Base-by-base conservation (phyloP, 2,329 filamentous ascomycete genomes). In the Mariannaea elegans region DNA sequence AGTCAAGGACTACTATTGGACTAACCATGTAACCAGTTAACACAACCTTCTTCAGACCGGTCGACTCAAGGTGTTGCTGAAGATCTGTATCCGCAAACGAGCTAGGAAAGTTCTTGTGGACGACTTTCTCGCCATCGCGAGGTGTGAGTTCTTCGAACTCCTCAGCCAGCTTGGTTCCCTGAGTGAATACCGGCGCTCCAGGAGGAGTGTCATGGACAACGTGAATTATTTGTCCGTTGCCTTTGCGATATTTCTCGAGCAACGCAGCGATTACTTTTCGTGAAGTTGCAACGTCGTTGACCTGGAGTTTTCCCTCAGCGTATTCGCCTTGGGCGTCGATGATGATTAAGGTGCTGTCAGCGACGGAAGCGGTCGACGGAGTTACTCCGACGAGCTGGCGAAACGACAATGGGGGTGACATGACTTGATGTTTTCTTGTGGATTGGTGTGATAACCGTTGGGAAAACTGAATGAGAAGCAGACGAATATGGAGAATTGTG, bases 321-420 rank as follows among this genome's bases (percentile, higher is more conserved):
- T 88, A 90, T 75, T 91, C 89, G 70, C 90, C 90, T 69, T 91
- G 89, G 1, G 88, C 88, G 71, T 91, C 88, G 69, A 90, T 87
- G 73, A 91, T 90, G 67, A 91, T 75, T 42, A 91, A 80, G 2
- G 83, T 82, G 63, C 83, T 87, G 75, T 90, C 87, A 41, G 74
- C 72, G 1, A 82, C 76, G 0, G 84, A 83, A 7, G 87, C 87
- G 1, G 82, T 84, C 13, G 84, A 86, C 21, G 82, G 81, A 9
- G 78, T 71, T 12, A 82, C 76, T 57, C 87, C 87, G 54, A 90
- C 68, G 57, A 87, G 75, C 31, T 80, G 66, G 58, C 85, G 84
- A 76, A 77, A 76, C 5, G 70, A 72, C 10, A 24, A 14, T 18
- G 39, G 16, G 13, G 39, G 4, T 5, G 39, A 24, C 39, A 44